Evolutionary conservation across 768 basidiomycete genomes (phyloP).

Genomic region (Suillus luteus): DNA sequence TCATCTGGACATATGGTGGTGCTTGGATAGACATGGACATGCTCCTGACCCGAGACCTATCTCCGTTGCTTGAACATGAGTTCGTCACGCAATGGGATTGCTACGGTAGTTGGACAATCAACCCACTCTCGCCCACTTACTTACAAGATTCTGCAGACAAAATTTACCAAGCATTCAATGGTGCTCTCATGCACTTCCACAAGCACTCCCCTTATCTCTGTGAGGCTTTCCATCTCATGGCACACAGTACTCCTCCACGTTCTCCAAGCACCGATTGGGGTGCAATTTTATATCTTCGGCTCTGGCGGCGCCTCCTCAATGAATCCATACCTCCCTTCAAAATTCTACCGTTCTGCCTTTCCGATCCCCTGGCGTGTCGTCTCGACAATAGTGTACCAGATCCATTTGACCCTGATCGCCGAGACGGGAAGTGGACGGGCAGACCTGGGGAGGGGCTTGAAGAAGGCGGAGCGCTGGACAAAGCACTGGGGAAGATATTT

Average conservation of each 20-base stretch:
- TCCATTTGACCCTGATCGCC: slow-evolving; percentile 68
- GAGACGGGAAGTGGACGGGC: slow-evolving; percentile 65
- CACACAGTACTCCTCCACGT: slow-evolving; percentile 69
- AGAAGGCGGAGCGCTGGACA: slow-evolving; percentile 64
- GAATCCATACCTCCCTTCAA: slow-evolving; percentile 82
- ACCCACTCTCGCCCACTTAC: not conserved
- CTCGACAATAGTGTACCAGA: slow-evolving; percentile 91
- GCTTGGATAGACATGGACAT: slow-evolving; percentile 99
- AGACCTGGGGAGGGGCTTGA: slow-evolving; percentile 51
- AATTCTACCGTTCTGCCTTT: slow-evolving; percentile 93
- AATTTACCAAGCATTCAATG: slow-evolving; percentile 79
- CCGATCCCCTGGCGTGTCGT: slow-evolving; percentile 87
- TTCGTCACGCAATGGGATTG: slow-evolving; percentile 99
- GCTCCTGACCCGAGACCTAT: slow-evolving; percentile 82
- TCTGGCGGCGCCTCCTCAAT: slow-evolving; percentile 83
- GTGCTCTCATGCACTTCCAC: slow-evolving; percentile 92
- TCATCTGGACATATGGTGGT: slow-evolving; percentile 88
- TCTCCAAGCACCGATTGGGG: slow-evolving; percentile 93
- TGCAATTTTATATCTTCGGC: slow-evolving; percentile 84
- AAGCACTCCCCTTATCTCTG: slow-evolving; percentile 93
- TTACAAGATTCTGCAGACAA: slow-evolving; percentile 51
- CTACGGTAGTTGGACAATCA: slow-evolving; percentile 59
- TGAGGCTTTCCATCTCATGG: slow-evolving; percentile 93
- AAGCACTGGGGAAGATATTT: slow-evolving; percentile 71
- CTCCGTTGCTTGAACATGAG: slow-evolving; percentile 88